Base-by-base conservation (phyloP, 768 basidiomycete genomes). In the Chalciporus sphaerocephalus region DNA sequence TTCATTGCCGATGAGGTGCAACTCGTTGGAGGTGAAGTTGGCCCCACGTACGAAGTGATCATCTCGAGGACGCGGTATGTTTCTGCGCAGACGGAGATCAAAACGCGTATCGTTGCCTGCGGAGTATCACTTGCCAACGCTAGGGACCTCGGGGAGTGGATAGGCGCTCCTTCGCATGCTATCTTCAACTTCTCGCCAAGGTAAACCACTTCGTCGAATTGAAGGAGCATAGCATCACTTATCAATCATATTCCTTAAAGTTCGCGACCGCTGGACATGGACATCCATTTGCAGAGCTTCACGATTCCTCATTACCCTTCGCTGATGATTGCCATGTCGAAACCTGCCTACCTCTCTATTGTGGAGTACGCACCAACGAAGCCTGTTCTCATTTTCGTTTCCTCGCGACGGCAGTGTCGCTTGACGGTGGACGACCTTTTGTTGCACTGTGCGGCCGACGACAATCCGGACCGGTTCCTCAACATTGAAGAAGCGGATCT, bases 261-360 rank as follows among this genome's bases (percentile, higher is more conserved):
- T 55, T 92, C 94, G 13, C 90, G 95, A n/a, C 93, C 95, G 3
- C 70, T 97, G 10, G 93, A 96, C 53, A 88, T 99, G 83, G 92
- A 97, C 47, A 93, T 99, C 38, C 94, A 98, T 60, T 71, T 99
- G 7, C 96, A 99, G 59, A 92, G 89, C 33, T 99, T 96, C 73
- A 80, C 80, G 21, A 90, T 93, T 37, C 91, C 93, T n/a, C 96
- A 98, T 60, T 96, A 95, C 81, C 93, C 96, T 0, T 96, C 93
- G 0, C 73, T 99, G 33, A 98, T 99, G 95, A 92, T 98, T 48
- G 80, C 93, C 36, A 98, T 99, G 96, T 93, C 94, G 8, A 98
- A 98, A 62, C 96, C 96, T 0, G 90, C 95, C 0, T 98, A 97
- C 63, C 79, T 98, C 6, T 85, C 94, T 23, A 87, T 97, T 49